Percentiles rank a stretch among this genome's conserved stretches.
phyloP scores from a whole-genome alignment of 768 basidiomycete species.

The Trametes punicea region DNA sequence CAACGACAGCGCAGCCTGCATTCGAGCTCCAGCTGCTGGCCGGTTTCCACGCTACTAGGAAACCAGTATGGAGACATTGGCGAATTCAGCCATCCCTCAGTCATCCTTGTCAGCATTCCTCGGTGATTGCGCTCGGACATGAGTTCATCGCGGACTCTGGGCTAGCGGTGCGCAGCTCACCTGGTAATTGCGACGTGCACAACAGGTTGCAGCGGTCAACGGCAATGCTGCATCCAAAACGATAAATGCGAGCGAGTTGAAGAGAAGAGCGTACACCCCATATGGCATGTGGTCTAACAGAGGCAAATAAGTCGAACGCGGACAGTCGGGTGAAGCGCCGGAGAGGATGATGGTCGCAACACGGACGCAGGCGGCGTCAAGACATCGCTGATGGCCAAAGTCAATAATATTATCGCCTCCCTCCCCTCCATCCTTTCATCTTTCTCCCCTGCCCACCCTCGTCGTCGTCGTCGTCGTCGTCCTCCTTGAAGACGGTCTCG shows the following conservation, averaged over 20 bases:
- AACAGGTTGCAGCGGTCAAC: too few relatives aligned
- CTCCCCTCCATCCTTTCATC: neutral
- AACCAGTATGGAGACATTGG: neutral
- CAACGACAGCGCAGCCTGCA: conserved; percentile 4
- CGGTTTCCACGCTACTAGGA: neutral
- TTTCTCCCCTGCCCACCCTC: conserved; percentile 3
- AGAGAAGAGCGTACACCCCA: neutral
- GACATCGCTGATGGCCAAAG: conserved; percentile 17
- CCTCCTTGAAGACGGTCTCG: neutral
- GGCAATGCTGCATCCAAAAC: too few relatives aligned
- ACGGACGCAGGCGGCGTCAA: conserved; percentile 8
- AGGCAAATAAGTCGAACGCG: neutral
- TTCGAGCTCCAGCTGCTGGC: neutral
- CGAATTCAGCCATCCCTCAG: too few relatives aligned
- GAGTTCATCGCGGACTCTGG: neutral
- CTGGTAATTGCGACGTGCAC: too few relatives aligned
- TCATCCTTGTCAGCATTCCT: too few relatives aligned
- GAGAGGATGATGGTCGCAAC: conserved; percentile 18
- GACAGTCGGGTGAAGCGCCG: neutral
- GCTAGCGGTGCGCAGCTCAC: neutral
- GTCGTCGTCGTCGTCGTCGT: neutral
- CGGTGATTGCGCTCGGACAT: too few relatives aligned
- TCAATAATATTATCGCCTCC: conserved; percentile 10
- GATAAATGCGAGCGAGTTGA: neutral
- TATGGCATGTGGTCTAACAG: neutral